Percentiles rank a stretch among this genome's conserved stretches.
phyloP scores from a whole-genome alignment of 2,329 filamentous ascomycete genomes.

The Xylaria sp. region DNA sequence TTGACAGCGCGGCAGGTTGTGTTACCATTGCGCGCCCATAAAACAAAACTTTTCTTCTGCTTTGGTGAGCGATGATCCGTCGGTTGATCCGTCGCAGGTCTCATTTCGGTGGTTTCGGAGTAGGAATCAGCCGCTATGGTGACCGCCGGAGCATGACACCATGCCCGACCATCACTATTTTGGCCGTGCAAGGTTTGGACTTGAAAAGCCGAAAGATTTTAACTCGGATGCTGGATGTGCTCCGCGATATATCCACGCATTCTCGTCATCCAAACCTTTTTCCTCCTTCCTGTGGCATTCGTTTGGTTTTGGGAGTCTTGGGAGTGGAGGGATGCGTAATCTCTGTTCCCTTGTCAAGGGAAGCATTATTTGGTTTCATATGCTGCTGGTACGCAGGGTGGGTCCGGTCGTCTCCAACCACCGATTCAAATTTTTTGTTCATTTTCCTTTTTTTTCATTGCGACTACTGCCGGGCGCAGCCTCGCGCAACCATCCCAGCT shows the following conservation, averaged over 20 bases:
- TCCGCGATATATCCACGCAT: no score
- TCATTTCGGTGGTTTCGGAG: conserved; percentile 39
- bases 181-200: not conserved
- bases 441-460: conserved; percentile 14
- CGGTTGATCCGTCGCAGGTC: conserved; percentile 32
- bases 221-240: no score
- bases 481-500: conserved; percentile 30
- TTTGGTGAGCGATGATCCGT: conserved; percentile 32
- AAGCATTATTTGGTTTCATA: conserved; percentile 30
- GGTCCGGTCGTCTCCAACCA: conserved; percentile 9
- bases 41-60: conserved; percentile 20
- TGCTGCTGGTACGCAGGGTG: conserved; percentile 29
- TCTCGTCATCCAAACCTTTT: no score
- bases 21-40: conserved; percentile 22
- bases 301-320: conserved; percentile 3
- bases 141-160: conserved; percentile 29
- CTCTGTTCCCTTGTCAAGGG: conserved; percentile 10
- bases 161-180: conserved; percentile 7
- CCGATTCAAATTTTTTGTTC: conserved; percentile 12
- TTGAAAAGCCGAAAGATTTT: no score
- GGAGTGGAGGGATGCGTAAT: conserved; percentile 1
- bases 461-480: conserved; percentile 21
- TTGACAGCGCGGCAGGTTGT: conserved; percentile 13
- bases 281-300: not conserved
- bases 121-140: conserved; percentile 26